phyloP scores from a whole-genome alignment of 2,329 filamentous ascomycete genomes.

The Nigrospora osmanthi region DNA sequence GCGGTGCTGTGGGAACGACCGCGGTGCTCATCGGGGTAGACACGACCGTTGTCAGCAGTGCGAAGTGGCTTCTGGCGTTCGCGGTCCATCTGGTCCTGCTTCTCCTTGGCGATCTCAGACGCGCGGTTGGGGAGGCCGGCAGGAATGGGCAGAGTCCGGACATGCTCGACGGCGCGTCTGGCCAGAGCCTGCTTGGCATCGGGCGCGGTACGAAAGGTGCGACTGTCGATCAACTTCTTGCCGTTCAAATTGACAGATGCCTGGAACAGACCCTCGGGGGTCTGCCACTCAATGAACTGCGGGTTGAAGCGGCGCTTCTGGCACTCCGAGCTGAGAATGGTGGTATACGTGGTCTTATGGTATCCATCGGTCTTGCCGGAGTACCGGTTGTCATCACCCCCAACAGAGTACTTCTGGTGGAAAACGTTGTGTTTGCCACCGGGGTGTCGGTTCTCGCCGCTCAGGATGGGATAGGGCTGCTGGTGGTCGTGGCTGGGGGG shows the following conservation, averaged over 20 bases:
- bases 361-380: no score
- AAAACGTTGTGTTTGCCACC: no score
- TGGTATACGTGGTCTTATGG: background rate
- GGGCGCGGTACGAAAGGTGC: slow-evolving; percentile 2
- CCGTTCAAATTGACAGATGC: slow-evolving; percentile 14
- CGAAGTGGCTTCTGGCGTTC: background rate
- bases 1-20: no score
- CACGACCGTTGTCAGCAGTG: no score
- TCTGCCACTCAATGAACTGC: slow-evolving; percentile 10
- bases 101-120: background rate
- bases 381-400: no score
- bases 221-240: slow-evolving; percentile 5
- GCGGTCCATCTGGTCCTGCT: background rate
- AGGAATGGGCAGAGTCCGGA: slow-evolving; percentile 3
- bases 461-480: no score
- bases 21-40: no score
- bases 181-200: slow-evolving; percentile 14
- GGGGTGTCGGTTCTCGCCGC: no score
- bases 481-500: no score
- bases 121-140: background rate
- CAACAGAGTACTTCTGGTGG: no score
- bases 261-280: slow-evolving; percentile 4
- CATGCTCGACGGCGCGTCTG: slow-evolving; percentile 3
- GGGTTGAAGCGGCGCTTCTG: slow-evolving; percentile 20
- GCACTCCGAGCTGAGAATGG: slow-evolving; percentile 12